Base-by-base conservation (phyloP, 352 stramenopile genomes). In the Globisporangium takayamanum region DNA sequence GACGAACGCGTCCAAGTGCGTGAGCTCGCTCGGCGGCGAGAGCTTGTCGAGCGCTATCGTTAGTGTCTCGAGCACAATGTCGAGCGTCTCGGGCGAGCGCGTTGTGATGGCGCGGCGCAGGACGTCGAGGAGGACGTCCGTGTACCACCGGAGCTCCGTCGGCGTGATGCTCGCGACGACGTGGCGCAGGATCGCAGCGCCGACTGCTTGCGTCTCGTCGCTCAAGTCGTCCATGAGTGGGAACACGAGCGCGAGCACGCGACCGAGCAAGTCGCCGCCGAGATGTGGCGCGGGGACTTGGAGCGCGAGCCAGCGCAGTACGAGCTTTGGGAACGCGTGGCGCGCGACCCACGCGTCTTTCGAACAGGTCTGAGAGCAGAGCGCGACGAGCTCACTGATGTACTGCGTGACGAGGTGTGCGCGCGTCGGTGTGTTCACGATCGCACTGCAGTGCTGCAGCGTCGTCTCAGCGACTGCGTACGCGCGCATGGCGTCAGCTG, bases 71-170 rank as follows among this genome's bases (percentile, higher is more conserved):
- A 95, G 64, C 39, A 88, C 58, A 12, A 70, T 58, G 55, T 84
- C 72, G 28, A 95, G 66, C 41, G 79, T 89, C 22, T 46, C 63
- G 20, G 72, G 57, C 25, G 87, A 79, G 20, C 81, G 76, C 14
- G 74, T 72, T 28, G 83, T 88, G 66, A 90, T 78, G 0, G 76
- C 78, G 12, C 72, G 69, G 20, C 80, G 66, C 8, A 95, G 59
- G n/a, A 90, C 80, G 45, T 93, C 77, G 14, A 93, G 63, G 14
- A 95, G 53, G 11, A 92, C 70, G 49, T 95, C 78, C 15, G 70
- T 66, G 60, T 92, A 92, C 85, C 85, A 95, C 16, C 80, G 79
- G 55, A 95, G 59, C 66, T 95, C 85, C 0, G 83, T 91, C 0
- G 69, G 50, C 0, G 83, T 93, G 22, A 87, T 76, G 44, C 83